Evolutionary conservation across 176 grass and related monocot species (phyloP).

Genomic region (Leersia perrieri): DNA sequence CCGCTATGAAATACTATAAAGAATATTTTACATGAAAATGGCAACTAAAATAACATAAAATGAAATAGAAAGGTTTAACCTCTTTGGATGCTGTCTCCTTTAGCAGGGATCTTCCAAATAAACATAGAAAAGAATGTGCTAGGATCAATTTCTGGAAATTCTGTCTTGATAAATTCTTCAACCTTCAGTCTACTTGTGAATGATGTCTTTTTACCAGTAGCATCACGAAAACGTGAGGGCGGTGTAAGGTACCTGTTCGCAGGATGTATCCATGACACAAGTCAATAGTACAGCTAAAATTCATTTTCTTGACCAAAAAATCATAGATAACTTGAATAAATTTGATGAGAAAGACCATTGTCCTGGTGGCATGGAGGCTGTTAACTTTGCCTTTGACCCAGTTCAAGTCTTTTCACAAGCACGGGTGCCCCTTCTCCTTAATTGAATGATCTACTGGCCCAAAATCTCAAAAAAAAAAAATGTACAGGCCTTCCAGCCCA

Average conservation of each 20-base stretch:
- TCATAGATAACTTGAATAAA: constrained; percentile 16
- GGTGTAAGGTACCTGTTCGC: constrained; percentile 67
- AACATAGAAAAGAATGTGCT: constrained; percentile 81
- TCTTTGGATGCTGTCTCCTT: constrained; percentile 25
- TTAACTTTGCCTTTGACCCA: not conserved
- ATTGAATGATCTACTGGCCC: not conserved
- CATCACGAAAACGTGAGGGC: constrained; percentile 53
- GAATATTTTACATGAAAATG: not conserved
- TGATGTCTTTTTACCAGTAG: constrained; percentile 43
- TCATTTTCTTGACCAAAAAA: constrained; percentile 2
- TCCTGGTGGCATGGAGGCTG: not conserved
- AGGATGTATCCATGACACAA: constrained; percentile 28
- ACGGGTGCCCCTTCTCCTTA: not conserved
- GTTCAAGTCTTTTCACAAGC: not conserved
- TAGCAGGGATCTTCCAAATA: constrained; percentile 80
- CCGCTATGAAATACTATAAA: not conserved
- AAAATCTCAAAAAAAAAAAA: not conserved
- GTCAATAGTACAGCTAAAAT: constrained; percentile 15
- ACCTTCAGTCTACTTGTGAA: constrained; percentile 67
- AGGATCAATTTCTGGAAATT: constrained; percentile 61
- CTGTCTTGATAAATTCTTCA: constrained; percentile 75
- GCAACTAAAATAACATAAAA: constrained; percentile 26
- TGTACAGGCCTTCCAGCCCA: not conserved
- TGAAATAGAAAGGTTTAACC: constrained; percentile 37
- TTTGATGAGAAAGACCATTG: not conserved